phyloP scores from a whole-genome alignment of 2,329 filamentous ascomycete genomes.

The Albifimbria verrucaria region DNA sequence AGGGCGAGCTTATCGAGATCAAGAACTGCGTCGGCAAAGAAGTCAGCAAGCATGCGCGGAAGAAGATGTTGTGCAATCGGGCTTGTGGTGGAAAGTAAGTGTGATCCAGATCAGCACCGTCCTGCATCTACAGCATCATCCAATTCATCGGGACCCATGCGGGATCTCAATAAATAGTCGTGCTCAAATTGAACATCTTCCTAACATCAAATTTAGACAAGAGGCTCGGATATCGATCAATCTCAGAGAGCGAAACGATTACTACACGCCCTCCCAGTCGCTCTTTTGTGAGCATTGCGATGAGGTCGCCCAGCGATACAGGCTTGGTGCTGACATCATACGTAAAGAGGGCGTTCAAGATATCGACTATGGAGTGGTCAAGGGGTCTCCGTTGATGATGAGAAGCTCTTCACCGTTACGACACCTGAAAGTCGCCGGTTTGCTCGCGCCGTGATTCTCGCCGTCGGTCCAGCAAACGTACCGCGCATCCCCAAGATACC shows the following conservation, averaged over 20 bases:
- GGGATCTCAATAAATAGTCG: background rate
- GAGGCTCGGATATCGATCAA: conserved; percentile 53
- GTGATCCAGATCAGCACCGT: no score
- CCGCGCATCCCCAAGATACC: conserved; percentile 44
- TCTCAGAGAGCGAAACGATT: conserved; percentile 65
- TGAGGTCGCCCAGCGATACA: conserved; percentile 54
- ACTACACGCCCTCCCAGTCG: conserved; percentile 60
- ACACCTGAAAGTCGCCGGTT: conserved; percentile 54
- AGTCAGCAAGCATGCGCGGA: conserved; percentile 75
- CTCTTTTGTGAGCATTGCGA: conserved; percentile 63
- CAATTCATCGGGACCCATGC: no score
- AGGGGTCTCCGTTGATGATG: conserved; percentile 40
- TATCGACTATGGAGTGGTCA: conserved; percentile 55
- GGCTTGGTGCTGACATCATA: conserved; percentile 45
- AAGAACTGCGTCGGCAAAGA: conserved; percentile 74
- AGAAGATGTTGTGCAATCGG: conserved; percentile 44
- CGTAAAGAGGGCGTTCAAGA: conserved; percentile 57
- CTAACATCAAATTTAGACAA: conserved; percentile 24
- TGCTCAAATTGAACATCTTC: background rate
- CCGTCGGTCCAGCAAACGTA: conserved; percentile 65
- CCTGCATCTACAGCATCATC: no score
- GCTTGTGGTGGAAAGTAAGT: conserved; percentile 41
- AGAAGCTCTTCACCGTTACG: conserved; percentile 62
- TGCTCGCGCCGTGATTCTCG: conserved; percentile 63
- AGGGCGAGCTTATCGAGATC: conserved; percentile 66